Conservation (phyloP, 768 basidiomycete genomes). For the Trametes meyenii region DNA sequence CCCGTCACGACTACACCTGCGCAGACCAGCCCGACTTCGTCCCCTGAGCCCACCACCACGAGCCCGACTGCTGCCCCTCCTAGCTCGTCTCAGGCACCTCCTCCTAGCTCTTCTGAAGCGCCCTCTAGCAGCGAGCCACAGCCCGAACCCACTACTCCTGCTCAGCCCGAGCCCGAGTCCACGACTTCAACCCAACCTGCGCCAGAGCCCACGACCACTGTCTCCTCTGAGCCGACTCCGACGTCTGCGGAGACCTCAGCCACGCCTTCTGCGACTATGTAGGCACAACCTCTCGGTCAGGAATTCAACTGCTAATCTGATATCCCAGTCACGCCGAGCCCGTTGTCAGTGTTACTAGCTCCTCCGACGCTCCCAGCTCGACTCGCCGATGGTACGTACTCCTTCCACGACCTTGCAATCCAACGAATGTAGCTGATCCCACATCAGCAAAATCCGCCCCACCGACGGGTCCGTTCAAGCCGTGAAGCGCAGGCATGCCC, state of each 20-base stretch:
- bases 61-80: neutral
- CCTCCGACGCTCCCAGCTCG: neutral
- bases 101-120: neutral
- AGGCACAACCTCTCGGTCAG: no score
- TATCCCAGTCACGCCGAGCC: neutral
- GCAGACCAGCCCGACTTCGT: neutral
- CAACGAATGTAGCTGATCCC: neutral
- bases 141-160: neutral
- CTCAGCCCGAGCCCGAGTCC: no score
- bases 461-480: neutral
- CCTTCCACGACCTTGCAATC: neutral
- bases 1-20: neutral
- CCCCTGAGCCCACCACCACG: neutral
- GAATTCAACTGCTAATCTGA: neutral
- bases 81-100: neutral
- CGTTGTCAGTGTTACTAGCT: neutral
- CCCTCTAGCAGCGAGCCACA: neutral
- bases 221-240: no score
- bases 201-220: no score
- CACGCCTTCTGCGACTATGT: no score
- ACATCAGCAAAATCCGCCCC: conserved; percentile 1
- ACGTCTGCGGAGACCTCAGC: no score
- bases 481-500: conserved; percentile 21
- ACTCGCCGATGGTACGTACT: conserved; percentile 4
- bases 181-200: no score